Evolutionary conservation across 805 yeast genomes (phyloP).

Genomic region (Limtongozyma cylindracea): DNA sequence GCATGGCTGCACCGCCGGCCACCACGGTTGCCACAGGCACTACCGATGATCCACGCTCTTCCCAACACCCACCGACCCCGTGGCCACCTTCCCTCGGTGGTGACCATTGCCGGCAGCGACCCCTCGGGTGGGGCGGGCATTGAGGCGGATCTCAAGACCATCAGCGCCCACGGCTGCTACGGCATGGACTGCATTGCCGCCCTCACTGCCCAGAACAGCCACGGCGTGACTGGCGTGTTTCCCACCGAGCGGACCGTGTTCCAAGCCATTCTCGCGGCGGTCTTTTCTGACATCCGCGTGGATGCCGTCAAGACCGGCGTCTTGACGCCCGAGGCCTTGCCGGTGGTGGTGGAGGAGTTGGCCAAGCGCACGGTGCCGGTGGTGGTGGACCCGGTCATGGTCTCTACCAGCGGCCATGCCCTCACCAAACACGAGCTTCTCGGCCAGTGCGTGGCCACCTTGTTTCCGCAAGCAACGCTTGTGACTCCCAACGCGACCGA

Average conservation of each 20-base stretch:
- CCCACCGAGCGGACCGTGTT: conserved; percentile 18
- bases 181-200: conserved; percentile 62
- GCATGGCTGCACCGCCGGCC: too few relatives aligned
- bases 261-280: conserved; percentile 19
- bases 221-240: conserved; percentile 15
- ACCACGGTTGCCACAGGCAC: too few relatives aligned
- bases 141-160: conserved; percentile 70
- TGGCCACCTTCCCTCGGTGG: conserved; percentile 5
- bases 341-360: conserved; percentile 8
- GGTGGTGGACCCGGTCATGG: conserved; percentile 68
- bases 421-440: conserved; percentile 24
- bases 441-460: conserved; percentile 11
- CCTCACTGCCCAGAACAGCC: conserved; percentile 57
- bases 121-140: conserved; percentile 83
- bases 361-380: conserved; percentile 8
- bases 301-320: conserved; percentile 59
- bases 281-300: conserved; percentile 27
- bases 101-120: conserved; percentile 48
- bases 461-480: conserved; percentile 28
- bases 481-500: conserved; percentile 61
- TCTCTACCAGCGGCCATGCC: conserved; percentile 51
- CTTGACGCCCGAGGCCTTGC: conserved; percentile 24
- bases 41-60: too few relatives aligned
- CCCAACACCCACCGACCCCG: too few relatives aligned
- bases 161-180: conserved; percentile 49